Base-by-base conservation (phyloP, 2,329 filamentous ascomycete species). In the Cryphonectria parasitica region DNA sequence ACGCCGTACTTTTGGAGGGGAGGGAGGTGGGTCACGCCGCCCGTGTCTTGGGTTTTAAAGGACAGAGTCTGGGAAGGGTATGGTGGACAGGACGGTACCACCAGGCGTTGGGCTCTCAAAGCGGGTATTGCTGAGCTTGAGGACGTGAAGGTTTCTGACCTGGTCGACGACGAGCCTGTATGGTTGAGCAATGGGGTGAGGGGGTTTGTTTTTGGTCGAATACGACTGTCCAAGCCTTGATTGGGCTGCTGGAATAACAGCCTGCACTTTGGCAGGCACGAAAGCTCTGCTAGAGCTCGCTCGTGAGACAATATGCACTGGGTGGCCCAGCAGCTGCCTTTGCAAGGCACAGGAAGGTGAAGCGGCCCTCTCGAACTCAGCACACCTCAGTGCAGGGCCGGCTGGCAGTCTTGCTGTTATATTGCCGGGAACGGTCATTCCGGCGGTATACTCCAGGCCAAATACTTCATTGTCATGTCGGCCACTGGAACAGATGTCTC, bases 161-260 rank as follows among this genome's bases (percentile, higher is more conserved):
- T 97, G 17, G 77, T 84, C 3, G 85, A 93, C 73, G 92, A 91
- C 0, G 95, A 98, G 79, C 86, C 90, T 67, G 92, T 95, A 73
- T 97, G 94, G 92, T 82, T 98, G 67, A 97, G 94, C 79, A 98
- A 95, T 79, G 94, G 92, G 0, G 91, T 95, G 1, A 87, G 92
- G 74, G 95, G 95, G 0, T 97, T 97, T 74, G 83, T 90, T 17
- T 82, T 79, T 70, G 88, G 86, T 0, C 82, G 74, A 56, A 74
- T 87, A 5, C 60, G 63, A 28, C 43, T 64, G 0, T 11, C 45
- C 75, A 72, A 25, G 73, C 83, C 66, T 25, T 49, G 66, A 61
- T 3, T 22, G 11, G 22, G 22, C 31, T 5, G 5, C 52, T 45
- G 0, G 45, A 4, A 22, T 11, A 15, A 39, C n/a, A 13, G 25